Base-by-base conservation (phyloP, 225 moss, liverwort and hornwort species). In the Sphagnum contortum region DNA sequence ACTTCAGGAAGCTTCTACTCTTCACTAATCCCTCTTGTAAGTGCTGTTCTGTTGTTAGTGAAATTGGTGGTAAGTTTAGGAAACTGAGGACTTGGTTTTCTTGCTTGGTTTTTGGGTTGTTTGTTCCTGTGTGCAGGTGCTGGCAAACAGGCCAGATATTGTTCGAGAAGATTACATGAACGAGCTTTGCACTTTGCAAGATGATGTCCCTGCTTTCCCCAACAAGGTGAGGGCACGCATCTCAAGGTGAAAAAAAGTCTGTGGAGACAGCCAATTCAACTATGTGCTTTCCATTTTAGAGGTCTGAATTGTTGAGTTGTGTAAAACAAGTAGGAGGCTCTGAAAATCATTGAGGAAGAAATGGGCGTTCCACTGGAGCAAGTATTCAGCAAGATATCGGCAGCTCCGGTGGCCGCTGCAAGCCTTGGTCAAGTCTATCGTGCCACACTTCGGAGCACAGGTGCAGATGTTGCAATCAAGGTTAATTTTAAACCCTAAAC, bases 101-200 rank as follows among this genome's bases (percentile, higher is more conserved):
- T 29, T 29, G 29, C 29, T 29, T 29, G 29, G 29, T 29, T 29
- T 29, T 29, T 29, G 29, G 29, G 29, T 29, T 29, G 29, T 29
- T 29, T 29, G 29, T 29, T 29, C 29, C 29, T 29, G 2, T 67
- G 6, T 71, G 45, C 81, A 96, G 96, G 96, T 98, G 4, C 67
- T 98, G 79, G 93, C 96, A 56, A 98, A 93, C 54, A 87, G 96
- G 86, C 96, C 96, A 62, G 96, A 98, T 74, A 98, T 98, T 59
- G 47, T 98, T 73, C 93, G 96, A 63, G 96, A 98, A 80, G 93
- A 98, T 75, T 98, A 92, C 73, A 98, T 98, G 96, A 93, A 98
- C 60, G 96, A 98, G 69, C 87, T 98, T 29, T 93, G 93, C 63
- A 73, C 29, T 62, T 71, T 98, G 70, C 96, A 98, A 70, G 96